These are phyloP conservation scores for Aspergillus sp. DNA, from an alignment of 2,329 filamentous ascomycete genomes.

Conservation along the genomic window DNA sequence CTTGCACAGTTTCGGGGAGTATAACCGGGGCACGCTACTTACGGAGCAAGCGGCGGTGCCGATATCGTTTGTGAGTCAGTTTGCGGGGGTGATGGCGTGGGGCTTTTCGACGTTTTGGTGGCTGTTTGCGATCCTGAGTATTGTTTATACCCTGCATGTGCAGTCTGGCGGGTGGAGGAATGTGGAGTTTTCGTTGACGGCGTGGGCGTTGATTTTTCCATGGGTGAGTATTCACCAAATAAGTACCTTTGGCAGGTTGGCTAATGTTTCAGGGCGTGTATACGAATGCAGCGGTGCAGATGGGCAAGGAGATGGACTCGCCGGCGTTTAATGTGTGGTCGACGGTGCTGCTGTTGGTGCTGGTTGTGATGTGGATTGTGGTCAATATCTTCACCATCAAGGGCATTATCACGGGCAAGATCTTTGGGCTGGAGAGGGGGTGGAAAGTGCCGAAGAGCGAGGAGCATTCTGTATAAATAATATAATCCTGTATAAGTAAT, in stretches of 20 bases:
- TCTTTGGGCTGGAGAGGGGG: slow-evolving; percentile 30
- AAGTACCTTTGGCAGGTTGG: neutral
- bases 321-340: slow-evolving; percentile 41
- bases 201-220: slow-evolving; percentile 42
- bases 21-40: slow-evolving; percentile 35
- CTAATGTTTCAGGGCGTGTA: slow-evolving; percentile 35
- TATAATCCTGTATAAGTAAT: neutral
- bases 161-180: slow-evolving; percentile 21
- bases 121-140: slow-evolving; percentile 40
- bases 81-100: slow-evolving; percentile 40
- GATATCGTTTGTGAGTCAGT: slow-evolving; percentile 36
- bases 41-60: slow-evolving; percentile 31
- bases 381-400: slow-evolving; percentile 32
- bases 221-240: slow-evolving; percentile 30
- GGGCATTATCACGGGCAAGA: slow-evolving; percentile 28
- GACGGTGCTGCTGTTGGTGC: slow-evolving; percentile 33
- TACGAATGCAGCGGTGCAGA: slow-evolving; percentile 38
- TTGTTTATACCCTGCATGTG: slow-evolving; percentile 25
- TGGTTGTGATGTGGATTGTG: slow-evolving; percentile 36
- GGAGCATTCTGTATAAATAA: slow-evolving; percentile 1
- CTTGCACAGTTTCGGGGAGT: slow-evolving; percentile 30
- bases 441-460: slow-evolving; percentile 17
- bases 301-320: slow-evolving; percentile 41
- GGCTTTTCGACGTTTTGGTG: slow-evolving; percentile 46
- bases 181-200: slow-evolving; percentile 29